Evolutionary conservation across 2,329 filamentous ascomycete genomes (phyloP).

Genomic region (Tolypocladium pustulatum): DNA sequence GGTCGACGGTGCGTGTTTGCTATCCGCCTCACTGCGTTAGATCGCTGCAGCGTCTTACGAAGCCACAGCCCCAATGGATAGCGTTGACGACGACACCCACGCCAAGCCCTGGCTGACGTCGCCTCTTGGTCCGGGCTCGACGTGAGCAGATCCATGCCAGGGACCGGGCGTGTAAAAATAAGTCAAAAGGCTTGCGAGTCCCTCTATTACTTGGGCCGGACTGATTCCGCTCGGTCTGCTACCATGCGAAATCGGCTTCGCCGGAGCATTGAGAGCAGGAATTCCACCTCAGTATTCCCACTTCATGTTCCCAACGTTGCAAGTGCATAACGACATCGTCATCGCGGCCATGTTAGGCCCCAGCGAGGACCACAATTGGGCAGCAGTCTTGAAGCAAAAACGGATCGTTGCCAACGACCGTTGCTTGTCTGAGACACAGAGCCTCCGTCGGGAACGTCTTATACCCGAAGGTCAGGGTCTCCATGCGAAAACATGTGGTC

Average conservation of each 20-base stretch:
- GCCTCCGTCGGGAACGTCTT: background rate
- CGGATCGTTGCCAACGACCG: background rate
- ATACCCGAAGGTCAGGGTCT: background rate
- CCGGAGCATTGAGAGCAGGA: background rate
- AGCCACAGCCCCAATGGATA: background rate
- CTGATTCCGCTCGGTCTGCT: background rate
- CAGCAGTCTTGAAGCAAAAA: background rate
- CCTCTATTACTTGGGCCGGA: background rate
- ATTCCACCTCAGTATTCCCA: background rate
- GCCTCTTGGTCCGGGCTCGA: background rate
- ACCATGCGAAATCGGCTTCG: background rate
- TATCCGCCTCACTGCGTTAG: background rate
- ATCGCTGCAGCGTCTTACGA: background rate
- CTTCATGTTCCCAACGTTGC: background rate
- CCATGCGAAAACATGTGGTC: background rate
- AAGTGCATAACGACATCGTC: background rate
- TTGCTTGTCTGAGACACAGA: background rate
- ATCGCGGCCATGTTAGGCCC: background rate
- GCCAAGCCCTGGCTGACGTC: background rate
- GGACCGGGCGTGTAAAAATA: background rate
- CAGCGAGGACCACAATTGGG: background rate
- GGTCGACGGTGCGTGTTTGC: background rate
- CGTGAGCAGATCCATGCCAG: background rate
- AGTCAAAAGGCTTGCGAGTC: background rate
- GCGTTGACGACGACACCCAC: background rate